These are phyloP conservation scores for Diplogelasinospora grovesii DNA, from an alignment of 495 filamentous ascomycete species.

Conservation along the genomic window DNA sequence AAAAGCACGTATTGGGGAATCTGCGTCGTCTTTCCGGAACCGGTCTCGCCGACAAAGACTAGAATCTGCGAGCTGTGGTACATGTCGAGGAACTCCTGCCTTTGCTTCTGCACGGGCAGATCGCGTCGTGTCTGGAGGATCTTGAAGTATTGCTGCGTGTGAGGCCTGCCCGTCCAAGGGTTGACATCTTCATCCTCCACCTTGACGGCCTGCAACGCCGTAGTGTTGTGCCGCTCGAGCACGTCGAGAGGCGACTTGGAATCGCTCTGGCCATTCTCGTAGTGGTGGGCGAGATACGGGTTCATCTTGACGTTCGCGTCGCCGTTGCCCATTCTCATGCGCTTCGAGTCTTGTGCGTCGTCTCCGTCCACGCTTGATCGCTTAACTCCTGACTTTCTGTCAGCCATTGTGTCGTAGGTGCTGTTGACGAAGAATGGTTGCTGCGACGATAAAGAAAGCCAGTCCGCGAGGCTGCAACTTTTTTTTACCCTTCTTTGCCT, in stretches of 20 bases:
- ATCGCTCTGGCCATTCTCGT: slow-evolving; percentile 42
- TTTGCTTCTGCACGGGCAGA: slow-evolving; percentile 84
- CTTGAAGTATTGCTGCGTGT: slow-evolving; percentile 78
- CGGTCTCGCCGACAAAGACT: slow-evolving; percentile 97
- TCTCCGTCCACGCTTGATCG: slow-evolving; percentile 25
- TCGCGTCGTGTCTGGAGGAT: slow-evolving; percentile 79
- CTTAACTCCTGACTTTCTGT: slow-evolving; percentile 18
- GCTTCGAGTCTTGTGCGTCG: slow-evolving; percentile 24
- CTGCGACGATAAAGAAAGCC: neutral
- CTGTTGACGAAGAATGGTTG: slow-evolving; percentile 3
- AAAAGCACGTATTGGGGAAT: slow-evolving; percentile 97
- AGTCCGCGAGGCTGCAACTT: slow-evolving; percentile 11
- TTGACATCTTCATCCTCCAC: slow-evolving; percentile 81
- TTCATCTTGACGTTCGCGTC: slow-evolving; percentile 45
- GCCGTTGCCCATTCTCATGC: slow-evolving; percentile 28
- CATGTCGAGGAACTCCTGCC: slow-evolving; percentile 85
- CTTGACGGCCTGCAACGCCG: slow-evolving; percentile 60
- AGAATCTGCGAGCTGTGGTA: slow-evolving; percentile 93
- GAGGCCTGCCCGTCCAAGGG: slow-evolving; percentile 68
- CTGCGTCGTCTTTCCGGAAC: slow-evolving; percentile 98
- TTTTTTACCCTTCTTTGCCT: too few species aligned
- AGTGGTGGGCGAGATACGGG: slow-evolving; percentile 88
- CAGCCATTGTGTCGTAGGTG: slow-evolving; percentile 16
- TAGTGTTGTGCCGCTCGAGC: slow-evolving; percentile 75
- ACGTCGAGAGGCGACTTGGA: slow-evolving; percentile 48